Evolutionary conservation across 2,329 filamentous ascomycete species (phyloP), one percentile per base, ranked within the genome.

Genomic region (Pseudopyricularia javanii): DNA sequence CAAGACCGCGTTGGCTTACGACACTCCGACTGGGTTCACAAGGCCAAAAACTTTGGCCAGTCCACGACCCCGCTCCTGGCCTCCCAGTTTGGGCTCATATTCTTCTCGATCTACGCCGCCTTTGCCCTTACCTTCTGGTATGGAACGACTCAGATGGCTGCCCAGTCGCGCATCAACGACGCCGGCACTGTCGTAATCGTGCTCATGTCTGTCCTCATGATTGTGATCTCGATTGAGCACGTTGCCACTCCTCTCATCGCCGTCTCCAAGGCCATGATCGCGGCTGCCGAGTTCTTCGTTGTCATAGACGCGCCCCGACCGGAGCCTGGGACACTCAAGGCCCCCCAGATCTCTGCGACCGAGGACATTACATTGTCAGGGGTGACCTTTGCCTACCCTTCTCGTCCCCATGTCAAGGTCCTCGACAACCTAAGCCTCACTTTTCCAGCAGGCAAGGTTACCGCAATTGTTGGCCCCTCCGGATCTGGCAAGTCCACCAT

Each of bases 401-500:
- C 70, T 49, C 73, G 83, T 12, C 79, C 81, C 0, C 74, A 82
- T 54, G 76, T 83, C 55, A 80, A 79, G 59, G 78, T 88, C 0
- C 65, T 88, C 1, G 74, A 85, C 58, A 67, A 73, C 3, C 64
- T 88, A 3, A 73, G 75, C 58, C 66, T 87, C 8, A 69, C 64
- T 0, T 78, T 88, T 53, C 71, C 78, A 55, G 73, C 78, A 7
- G 82, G 83, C 20, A 85, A 86, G 60, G 76, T 83, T 2, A 88
- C 84, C 1, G 86, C 86, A 2, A 83, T 90, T 17, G 85, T 90
- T 20, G 86, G 86, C 0, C 78, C 83, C 0, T 86, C 82, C 2
- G 86, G 86, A 0, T 82, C 78, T 4, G 86, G 86, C 0, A 91
- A 90, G 64, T 86, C 81, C 50, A 90, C 86, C 0, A 80, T 89